Conservation (phyloP, 108 stramenopile species). For the Cyclotella kingstonii region DNA sequence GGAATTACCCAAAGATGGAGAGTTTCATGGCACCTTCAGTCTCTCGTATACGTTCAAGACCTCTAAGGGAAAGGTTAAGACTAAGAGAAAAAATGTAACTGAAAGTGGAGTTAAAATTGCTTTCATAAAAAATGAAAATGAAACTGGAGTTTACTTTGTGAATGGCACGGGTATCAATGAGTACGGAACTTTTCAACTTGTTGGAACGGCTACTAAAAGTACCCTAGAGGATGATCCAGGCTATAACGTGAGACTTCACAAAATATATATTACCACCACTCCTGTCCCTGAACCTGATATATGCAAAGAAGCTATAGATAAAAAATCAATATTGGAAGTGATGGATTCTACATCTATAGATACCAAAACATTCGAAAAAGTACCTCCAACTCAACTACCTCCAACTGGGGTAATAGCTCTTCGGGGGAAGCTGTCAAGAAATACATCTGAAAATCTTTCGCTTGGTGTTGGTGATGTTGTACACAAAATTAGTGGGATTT, state of each 20-base stretch:
- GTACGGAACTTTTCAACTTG: constrained; percentile 72
- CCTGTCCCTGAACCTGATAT: constrained; percentile 22
- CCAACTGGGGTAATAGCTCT: constrained; percentile 63
- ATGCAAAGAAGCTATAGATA: constrained; percentile 28
- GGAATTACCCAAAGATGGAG: constrained; percentile 69
- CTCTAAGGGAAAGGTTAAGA: constrained; percentile 75
- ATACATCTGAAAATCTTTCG: constrained; percentile 42
- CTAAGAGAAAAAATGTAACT: constrained; percentile 60
- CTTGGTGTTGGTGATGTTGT: constrained; percentile 52
- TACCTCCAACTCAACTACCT: constrained; percentile 52
- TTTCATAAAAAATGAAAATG: constrained; percentile 55
- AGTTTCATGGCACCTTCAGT: constrained; percentile 83
- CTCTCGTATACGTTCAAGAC: constrained; percentile 59
- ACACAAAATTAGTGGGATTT: constrained; percentile 72
- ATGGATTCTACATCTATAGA: not conserved
- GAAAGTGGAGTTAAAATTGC: constrained; percentile 77
- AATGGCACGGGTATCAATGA: constrained; percentile 75
- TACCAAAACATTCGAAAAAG: not conserved
- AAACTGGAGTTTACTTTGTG: constrained; percentile 44
- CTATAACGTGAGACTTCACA: constrained; percentile 60
- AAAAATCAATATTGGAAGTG: constrained; percentile 9
- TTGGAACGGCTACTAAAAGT: constrained; percentile 64
- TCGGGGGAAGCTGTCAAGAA: constrained; percentile 62
- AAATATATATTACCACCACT: constrained; percentile 45
- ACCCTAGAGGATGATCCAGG: constrained; percentile 48